Evolutionary conservation across 306 rosid genomes (phyloP).

Genomic region (Malus sieversii): DNA sequence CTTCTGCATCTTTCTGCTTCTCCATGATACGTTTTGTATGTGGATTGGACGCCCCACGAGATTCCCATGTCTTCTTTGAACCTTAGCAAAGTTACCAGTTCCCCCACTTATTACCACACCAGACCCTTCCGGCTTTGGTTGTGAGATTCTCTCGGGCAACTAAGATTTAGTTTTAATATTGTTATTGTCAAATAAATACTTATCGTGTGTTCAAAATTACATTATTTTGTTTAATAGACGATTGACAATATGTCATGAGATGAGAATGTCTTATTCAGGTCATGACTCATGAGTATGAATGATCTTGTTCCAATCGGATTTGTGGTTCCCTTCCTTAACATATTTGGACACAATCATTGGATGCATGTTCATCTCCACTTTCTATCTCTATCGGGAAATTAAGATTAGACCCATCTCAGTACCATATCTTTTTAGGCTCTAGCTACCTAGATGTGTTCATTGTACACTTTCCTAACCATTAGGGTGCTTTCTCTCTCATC

Average conservation of each 20-base stretch:
- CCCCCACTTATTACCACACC: constrained; percentile 3
- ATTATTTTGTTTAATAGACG: no score
- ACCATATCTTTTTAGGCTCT: background rate
- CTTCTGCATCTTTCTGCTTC: background rate
- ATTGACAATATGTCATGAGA: background rate
- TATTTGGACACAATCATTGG: constrained; percentile 53
- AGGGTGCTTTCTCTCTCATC: background rate
- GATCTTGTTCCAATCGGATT: background rate
- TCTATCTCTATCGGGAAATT: constrained; percentile 34
- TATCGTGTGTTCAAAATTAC: no score
- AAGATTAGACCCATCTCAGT: constrained; percentile 18
- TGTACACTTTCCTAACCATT: background rate
- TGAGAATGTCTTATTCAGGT: background rate
- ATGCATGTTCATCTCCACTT: constrained; percentile 24
- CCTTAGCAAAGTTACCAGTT: constrained; percentile 13
- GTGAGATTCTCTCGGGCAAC: no score
- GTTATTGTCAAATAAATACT: no score
- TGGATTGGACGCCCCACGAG: constrained; percentile 10
- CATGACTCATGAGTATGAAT: background rate
- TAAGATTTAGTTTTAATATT: no score
- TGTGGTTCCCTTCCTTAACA: constrained; percentile 49
- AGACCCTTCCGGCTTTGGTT: background rate
- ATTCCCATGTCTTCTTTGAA: constrained; percentile 11
- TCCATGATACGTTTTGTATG: background rate
- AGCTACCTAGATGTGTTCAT: background rate